These are phyloP conservation scores for Candida tunisiensis DNA, from an alignment of 1,139 yeast genomes.

Conservation along the genomic window DNA sequence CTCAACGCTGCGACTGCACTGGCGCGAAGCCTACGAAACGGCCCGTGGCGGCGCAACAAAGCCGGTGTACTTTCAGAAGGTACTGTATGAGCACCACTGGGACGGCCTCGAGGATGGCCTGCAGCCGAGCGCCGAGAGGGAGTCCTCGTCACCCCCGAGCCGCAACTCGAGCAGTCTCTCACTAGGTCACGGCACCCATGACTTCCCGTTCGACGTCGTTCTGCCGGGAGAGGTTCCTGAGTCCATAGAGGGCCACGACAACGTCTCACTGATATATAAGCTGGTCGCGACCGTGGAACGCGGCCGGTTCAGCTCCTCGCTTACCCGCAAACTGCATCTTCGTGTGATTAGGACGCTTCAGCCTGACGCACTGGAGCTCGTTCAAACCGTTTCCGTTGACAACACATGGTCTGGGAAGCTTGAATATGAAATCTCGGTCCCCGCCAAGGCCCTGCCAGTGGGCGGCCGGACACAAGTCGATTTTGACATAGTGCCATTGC, in stretches of 20 bases:
- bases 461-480: constrained; percentile 66
- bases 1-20: too few relatives aligned
- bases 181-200: constrained; percentile 65
- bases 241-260: constrained; percentile 80
- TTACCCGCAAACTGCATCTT: constrained; percentile 54
- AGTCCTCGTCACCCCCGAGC: constrained; percentile 3
- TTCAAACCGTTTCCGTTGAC: constrained; percentile 88
- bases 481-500: constrained; percentile 58
- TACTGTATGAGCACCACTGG: constrained; percentile 65
- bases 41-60: constrained; percentile 29
- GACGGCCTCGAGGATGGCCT: constrained; percentile 37
- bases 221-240: constrained; percentile 79
- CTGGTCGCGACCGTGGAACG: constrained; percentile 71
- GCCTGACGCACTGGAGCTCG: constrained; percentile 71
- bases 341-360: constrained; percentile 81
- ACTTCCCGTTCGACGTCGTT: constrained; percentile 74
- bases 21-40: constrained; percentile 34
- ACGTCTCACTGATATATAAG: constrained; percentile 64
- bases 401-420: constrained; percentile 94
- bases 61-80: constrained; percentile 43
- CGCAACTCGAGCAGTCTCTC: constrained; percentile 5
- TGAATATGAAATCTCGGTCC: constrained; percentile 76
- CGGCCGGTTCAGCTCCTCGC: constrained; percentile 53
- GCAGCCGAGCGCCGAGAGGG: constrained; percentile 3
- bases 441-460: constrained; percentile 78